Conservation (phyloP, 768 basidiomycete genomes). For the Mycena olivaceomarginata region DNA sequence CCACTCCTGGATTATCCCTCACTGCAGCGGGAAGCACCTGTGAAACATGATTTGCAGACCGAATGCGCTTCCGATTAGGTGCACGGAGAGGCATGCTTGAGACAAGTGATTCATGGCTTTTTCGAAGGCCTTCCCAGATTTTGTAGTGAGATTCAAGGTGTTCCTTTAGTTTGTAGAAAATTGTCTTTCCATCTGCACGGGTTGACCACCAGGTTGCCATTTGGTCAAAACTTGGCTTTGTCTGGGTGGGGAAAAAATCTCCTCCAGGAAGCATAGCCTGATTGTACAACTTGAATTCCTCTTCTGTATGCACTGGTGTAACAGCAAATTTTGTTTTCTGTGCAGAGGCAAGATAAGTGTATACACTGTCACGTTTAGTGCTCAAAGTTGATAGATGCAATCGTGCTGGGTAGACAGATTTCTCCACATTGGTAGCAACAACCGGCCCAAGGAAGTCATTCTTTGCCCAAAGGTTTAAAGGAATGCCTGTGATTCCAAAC, state of each 20-base stretch:
- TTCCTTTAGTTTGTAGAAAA: constrained; percentile 45
- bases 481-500: no score
- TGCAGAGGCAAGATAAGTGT: constrained; percentile 18
- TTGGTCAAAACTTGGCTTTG: no score
- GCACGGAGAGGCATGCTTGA: no score
- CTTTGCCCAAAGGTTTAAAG: neutral
- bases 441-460: neutral
- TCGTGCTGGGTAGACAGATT: neutral
- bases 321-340: constrained; percentile 29
- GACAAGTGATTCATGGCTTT: no score
- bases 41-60: no score
- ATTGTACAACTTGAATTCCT: neutral
- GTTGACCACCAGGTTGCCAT: constrained; percentile 37
- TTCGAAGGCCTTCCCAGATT: constrained; percentile 11
- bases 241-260: no score
- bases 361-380: neutral
- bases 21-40: no score
- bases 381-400: neutral
- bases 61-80: no score
- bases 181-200: constrained; percentile 34
- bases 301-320: constrained; percentile 3
- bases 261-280: no score
- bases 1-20: no score
- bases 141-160: constrained; percentile 35
- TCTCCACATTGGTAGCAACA: neutral